Percentiles rank a stretch among this genome's conserved stretches.
Conservation (phyloP, 208 protist species). For the Acanthamoeba culbertsoni region DNA sequence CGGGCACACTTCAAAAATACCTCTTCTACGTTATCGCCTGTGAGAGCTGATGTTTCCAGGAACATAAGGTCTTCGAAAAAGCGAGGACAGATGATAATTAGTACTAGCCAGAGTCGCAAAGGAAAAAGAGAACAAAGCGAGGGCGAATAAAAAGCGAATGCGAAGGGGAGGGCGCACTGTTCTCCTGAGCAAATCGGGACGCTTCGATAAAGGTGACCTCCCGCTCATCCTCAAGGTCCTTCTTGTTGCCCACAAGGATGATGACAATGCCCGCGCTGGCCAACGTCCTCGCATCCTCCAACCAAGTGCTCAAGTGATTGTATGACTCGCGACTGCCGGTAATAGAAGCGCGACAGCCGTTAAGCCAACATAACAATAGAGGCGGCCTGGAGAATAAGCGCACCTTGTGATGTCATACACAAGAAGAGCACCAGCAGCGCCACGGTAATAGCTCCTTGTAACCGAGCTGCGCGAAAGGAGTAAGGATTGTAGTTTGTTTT, state of each 20-base stretch:
- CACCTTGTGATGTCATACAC: slow-evolving; percentile 92
- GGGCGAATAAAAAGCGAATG: neutral
- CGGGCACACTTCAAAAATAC: slow-evolving; percentile 88
- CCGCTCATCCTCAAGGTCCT: slow-evolving; percentile 71
- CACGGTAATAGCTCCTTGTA: slow-evolving; percentile 94
- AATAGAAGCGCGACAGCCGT: neutral
- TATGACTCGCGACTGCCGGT: slow-evolving; percentile 69
- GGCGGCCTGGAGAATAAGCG: neutral
- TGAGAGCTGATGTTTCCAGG: slow-evolving; percentile 93
- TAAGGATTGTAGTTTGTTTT: no score
- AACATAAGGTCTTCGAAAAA: slow-evolving; percentile 87
- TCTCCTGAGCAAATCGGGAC: slow-evolving; percentile 77
- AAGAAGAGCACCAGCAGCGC: slow-evolving; percentile 93
- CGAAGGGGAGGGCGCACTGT: slow-evolving; percentile 64
- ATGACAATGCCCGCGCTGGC: slow-evolving; percentile 70
- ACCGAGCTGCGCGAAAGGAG: slow-evolving; percentile 81
- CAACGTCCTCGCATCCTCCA: slow-evolving; percentile 72
- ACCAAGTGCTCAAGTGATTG: slow-evolving; percentile 76
- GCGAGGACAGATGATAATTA: neutral
- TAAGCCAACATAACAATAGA: neutral
- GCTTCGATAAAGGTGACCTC: slow-evolving; percentile 82
- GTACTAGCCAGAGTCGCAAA: neutral
- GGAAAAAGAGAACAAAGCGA: neutral
- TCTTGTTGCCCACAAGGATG: slow-evolving; percentile 80
- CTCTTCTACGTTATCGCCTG: slow-evolving; percentile 92